A percentile compares a stretch with the other conserved stretches of the same genome.
These are phyloP conservation scores for Glonium stellatum DNA, from an alignment of 495 filamentous ascomycete species.

Conservation along the genomic window DNA sequence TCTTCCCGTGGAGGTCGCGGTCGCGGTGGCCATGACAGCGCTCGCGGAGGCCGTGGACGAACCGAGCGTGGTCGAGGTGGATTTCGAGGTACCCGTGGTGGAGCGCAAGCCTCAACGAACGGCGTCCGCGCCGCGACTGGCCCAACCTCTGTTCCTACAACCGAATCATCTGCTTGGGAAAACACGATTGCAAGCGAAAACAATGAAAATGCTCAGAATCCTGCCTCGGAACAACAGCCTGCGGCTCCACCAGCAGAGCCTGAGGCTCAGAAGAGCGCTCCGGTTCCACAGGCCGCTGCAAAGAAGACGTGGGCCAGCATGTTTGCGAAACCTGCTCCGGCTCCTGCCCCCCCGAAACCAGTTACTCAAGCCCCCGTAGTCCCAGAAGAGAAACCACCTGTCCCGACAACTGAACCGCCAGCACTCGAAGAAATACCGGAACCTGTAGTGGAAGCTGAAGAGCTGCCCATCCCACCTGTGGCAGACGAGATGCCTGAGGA, in stretches of 20 bases:
- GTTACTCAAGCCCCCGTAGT: slow-evolving; percentile 17
- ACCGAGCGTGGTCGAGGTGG: slow-evolving; percentile 68
- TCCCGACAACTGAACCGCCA: slow-evolving; percentile 28
- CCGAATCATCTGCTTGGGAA: slow-evolving; percentile 36
- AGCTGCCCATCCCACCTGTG: slow-evolving; percentile 28
- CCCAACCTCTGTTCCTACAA: slow-evolving; percentile 29
- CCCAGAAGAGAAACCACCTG: slow-evolving; percentile 5
- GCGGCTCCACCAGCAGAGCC: slow-evolving; percentile 27
- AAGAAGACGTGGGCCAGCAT: slow-evolving; percentile 61
- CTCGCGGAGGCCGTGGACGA: slow-evolving; percentile 61
- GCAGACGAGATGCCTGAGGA: slow-evolving; percentile 30
- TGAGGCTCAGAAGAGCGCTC: slow-evolving; percentile 40
- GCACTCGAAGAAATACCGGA: slow-evolving; percentile 30
- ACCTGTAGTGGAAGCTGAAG: slow-evolving; percentile 31
- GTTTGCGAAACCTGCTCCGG: slow-evolving; percentile 46
- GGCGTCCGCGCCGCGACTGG: slow-evolving; percentile 28
- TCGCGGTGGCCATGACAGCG: slow-evolving; percentile 46
- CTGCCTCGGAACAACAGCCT: slow-evolving; percentile 31
- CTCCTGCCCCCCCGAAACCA: slow-evolving; percentile 34
- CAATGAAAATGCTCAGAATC: slow-evolving; percentile 14
- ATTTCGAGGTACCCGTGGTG: slow-evolving; percentile 62
- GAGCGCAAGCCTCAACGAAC: slow-evolving; percentile 51
- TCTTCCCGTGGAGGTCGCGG: slow-evolving; percentile 57
- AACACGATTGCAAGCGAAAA: slow-evolving; percentile 15
- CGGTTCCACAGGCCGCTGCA: slow-evolving; percentile 41